Conservation (phyloP, 2,329 filamentous ascomycete genomes). For the Beauveria bassiana region DNA sequence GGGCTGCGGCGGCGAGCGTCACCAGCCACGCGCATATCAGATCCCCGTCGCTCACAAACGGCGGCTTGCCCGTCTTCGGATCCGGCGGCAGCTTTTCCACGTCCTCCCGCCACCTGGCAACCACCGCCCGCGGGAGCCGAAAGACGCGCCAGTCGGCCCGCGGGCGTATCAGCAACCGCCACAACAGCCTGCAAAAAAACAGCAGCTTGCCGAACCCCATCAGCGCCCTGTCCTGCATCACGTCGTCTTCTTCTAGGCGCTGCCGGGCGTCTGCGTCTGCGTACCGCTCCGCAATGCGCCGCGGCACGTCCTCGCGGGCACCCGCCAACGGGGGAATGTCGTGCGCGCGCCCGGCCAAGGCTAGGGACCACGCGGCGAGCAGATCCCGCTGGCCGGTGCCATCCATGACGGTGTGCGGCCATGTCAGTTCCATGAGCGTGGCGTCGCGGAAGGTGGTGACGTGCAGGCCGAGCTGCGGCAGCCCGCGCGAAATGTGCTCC, state of each 20-base stretch:
- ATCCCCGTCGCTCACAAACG: conserved; percentile 37
- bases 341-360: conserved; percentile 32
- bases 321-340: conserved; percentile 26
- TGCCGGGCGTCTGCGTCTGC: not conserved
- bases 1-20: conserved; percentile 9
- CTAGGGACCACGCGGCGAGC: conserved; percentile 34
- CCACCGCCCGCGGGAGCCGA: not conserved
- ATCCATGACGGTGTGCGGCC: conserved; percentile 39
- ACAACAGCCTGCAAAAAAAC: not conserved
- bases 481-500: not conserved
- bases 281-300: not conserved
- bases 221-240: not conserved
- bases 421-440: conserved; percentile 36
- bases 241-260: not conserved
- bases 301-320: not conserved
- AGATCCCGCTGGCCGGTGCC: conserved; percentile 33
- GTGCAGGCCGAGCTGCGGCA: not conserved
- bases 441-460: conserved; percentile 31
- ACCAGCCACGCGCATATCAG: conserved; percentile 33
- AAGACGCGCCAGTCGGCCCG: not conserved
- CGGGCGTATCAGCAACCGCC: not conserved
- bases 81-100: conserved; percentile 15
- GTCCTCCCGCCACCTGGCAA: not conserved
- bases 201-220: not conserved
- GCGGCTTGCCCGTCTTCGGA: conserved; percentile 15